A percentile compares a stretch with the other conserved stretches of the same genome.
These are phyloP conservation scores for Paraglomus brasilianum DNA, from an alignment of 192 early-diverging fungal species.

Conservation along the genomic window DNA sequence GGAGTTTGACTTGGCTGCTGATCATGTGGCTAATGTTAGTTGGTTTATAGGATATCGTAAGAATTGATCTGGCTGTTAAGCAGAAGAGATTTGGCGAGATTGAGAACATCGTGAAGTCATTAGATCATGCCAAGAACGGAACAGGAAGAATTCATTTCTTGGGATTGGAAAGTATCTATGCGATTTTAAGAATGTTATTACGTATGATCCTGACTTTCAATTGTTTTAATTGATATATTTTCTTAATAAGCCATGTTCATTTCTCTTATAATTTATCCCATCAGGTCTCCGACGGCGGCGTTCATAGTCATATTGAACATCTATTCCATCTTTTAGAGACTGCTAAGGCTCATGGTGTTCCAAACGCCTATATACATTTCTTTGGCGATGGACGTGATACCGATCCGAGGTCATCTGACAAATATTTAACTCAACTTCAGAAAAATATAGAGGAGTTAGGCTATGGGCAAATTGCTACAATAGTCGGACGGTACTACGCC, in stretches of 20 bases:
- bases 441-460: conserved; percentile 59
- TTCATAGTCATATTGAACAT: conserved; percentile 95
- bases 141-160: conserved; percentile 91
- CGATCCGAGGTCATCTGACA: conserved; percentile 79
- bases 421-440: conserved; percentile 76
- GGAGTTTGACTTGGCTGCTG: not conserved
- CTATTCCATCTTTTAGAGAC: conserved; percentile 77
- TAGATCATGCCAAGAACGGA: conserved; percentile 80
- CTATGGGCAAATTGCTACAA: conserved; percentile 90
- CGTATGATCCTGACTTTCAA: conserved; percentile 25
- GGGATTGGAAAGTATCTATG: conserved; percentile 67
- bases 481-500: conserved; percentile 97
- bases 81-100: conserved; percentile 77
- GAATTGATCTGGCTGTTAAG: conserved; percentile 91
- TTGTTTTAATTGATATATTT: conserved; percentile 2
- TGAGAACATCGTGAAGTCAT: conserved; percentile 73
- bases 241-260: not conserved
- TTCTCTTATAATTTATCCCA: conserved; percentile 14
- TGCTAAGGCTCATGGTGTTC: conserved; percentile 83
- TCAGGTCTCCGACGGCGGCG: conserved; percentile 92
- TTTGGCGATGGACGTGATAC: conserved; percentile 99
- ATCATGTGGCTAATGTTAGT: not conserved
- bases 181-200: not conserved
- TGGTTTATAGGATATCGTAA: conserved; percentile 86
- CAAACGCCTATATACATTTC: conserved; percentile 90